These are phyloP conservation scores for Colletotrichum destructivum DNA, from an alignment of 2,329 filamentous ascomycete genomes.

Conservation along the genomic window DNA sequence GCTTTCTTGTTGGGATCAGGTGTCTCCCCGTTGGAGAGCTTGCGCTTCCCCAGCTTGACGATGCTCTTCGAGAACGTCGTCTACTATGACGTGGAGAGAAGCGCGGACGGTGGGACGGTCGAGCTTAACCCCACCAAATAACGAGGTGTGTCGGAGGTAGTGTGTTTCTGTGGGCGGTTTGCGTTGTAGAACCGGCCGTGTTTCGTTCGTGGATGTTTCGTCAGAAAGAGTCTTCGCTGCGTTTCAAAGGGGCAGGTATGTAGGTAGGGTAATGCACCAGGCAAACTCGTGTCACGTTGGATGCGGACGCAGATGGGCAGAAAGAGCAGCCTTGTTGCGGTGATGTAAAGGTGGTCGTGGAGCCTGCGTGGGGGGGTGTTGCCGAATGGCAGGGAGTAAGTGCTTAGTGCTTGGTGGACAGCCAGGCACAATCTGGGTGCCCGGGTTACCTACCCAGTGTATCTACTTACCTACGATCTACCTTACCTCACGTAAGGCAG, in stretches of 20 bases:
- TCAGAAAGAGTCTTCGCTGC: slow-evolving; percentile 45
- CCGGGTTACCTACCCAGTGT: background rate
- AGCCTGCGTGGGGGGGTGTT: slow-evolving; percentile 30
- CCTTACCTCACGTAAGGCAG: slow-evolving; percentile 25
- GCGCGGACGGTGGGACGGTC: slow-evolving; percentile 41
- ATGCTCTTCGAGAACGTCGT: slow-evolving; percentile 30
- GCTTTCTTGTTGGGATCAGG: slow-evolving; percentile 70
- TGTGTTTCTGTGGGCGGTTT: slow-evolving; percentile 7
- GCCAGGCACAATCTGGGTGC: slow-evolving; percentile 8
- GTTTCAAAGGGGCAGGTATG: background rate
- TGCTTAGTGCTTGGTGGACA: slow-evolving; percentile 27
- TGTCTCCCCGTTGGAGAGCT: slow-evolving; percentile 73
- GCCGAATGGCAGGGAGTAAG: slow-evolving; percentile 31
- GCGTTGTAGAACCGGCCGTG: slow-evolving; percentile 5
- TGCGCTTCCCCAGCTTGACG: slow-evolving; percentile 78
- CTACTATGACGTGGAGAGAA: slow-evolving; percentile 44
- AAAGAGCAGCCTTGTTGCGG: slow-evolving; percentile 34
- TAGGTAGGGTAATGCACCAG: slow-evolving; percentile 29
- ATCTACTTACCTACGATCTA: no score
- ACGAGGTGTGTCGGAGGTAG: slow-evolving; percentile 32
- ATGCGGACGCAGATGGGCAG: slow-evolving; percentile 28
- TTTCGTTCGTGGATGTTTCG: slow-evolving; percentile 36
- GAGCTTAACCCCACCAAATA: slow-evolving; percentile 56
- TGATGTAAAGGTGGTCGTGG: slow-evolving; percentile 39
- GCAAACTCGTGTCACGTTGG: slow-evolving; percentile 31